phyloP scores from a whole-genome alignment of 495 filamentous ascomycete species.

The Tuber calosporum region DNA sequence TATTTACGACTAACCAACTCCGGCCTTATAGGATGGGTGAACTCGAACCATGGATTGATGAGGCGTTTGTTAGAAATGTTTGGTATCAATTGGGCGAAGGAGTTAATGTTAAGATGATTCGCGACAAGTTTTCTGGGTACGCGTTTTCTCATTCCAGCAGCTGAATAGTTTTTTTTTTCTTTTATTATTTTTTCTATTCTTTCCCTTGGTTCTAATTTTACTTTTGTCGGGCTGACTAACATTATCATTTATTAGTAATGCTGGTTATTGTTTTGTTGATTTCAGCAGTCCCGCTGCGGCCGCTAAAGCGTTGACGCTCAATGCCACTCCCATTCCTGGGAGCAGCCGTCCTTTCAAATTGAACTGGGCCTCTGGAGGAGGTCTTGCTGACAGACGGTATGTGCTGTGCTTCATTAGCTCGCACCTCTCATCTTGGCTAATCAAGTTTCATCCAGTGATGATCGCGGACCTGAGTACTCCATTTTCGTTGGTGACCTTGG shows the following conservation, averaged over 20 bases:
- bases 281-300: conserved; percentile 78
- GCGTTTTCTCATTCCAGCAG: conserved; percentile 38
- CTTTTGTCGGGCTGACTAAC: conserved; percentile 13
- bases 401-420: conserved; percentile 34
- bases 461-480: conserved; percentile 88
- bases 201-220: not conserved
- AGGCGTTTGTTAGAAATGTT: conserved; percentile 92
- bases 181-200: not conserved
- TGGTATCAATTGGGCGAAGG: conserved; percentile 85
- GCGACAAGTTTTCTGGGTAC: conserved; percentile 98
- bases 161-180: not conserved
- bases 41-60: conserved; percentile 98
- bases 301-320: conserved; percentile 78
- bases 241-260: conserved; percentile 66
- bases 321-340: conserved; percentile 88
- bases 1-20: conserved; percentile 1
- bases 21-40: conserved; percentile 78
- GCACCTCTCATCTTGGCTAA: conserved; percentile 10
- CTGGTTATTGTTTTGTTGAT: conserved; percentile 98
- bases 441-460: conserved; percentile 57
- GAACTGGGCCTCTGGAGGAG: conserved; percentile 97
- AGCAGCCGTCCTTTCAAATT: conserved; percentile 94
- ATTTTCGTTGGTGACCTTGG: conserved; percentile 98
- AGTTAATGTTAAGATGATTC: conserved; percentile 99
- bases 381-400: conserved; percentile 85